Conservation (phyloP, 106 monocot species). For the Apostasia shenzhenica region DNA sequence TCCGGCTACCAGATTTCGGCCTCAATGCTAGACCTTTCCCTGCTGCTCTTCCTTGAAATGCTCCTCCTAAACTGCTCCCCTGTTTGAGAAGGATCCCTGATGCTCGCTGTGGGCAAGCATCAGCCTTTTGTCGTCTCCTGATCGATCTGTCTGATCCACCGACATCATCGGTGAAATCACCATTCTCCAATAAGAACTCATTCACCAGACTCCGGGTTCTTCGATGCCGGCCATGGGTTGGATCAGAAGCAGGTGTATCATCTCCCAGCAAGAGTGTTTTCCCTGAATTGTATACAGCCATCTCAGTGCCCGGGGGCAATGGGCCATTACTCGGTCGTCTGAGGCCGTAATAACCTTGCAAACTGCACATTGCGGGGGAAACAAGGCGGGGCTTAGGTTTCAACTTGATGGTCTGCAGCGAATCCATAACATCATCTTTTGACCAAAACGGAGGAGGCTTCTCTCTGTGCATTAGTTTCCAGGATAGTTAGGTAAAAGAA, state of each 20-base stretch:
- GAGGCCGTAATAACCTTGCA: slow-evolving; percentile 29
- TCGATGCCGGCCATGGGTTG: slow-evolving; percentile 3
- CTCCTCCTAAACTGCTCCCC: slow-evolving; percentile 8
- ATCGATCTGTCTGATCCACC: slow-evolving; percentile 18
- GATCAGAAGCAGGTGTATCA: slow-evolving; percentile 11
- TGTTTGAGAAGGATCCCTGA: slow-evolving; percentile 13
- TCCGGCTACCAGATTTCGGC: slow-evolving; percentile 23
- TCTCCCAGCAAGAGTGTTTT: slow-evolving; percentile 1
- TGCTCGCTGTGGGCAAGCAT: slow-evolving; percentile 8
- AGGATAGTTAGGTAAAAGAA: neutral
- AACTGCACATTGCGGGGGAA: slow-evolving; percentile 31
- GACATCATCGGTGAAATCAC: neutral
- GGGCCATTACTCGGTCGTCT: slow-evolving; percentile 7
- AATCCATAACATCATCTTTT: slow-evolving; percentile 6
- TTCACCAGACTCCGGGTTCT: slow-evolving; percentile 8
- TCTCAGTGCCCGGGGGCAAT: slow-evolving; percentile 18
- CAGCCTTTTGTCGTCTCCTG: slow-evolving; percentile 43
- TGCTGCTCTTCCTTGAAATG: slow-evolving; percentile 16
- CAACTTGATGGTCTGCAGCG: slow-evolving; percentile 9
- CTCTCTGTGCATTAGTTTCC: slow-evolving; percentile 16
- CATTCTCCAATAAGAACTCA: slow-evolving; percentile 10
- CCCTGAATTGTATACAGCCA: slow-evolving; percentile 20
- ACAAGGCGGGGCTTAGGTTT: slow-evolving; percentile 7
- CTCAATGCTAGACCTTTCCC: slow-evolving; percentile 26
- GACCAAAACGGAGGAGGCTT: neutral